Percentiles rank a stretch among this genome's conserved stretches.
These are phyloP conservation scores for Daldinia childiae DNA, from an alignment of 495 filamentous ascomycete species.

Conservation along the genomic window DNA sequence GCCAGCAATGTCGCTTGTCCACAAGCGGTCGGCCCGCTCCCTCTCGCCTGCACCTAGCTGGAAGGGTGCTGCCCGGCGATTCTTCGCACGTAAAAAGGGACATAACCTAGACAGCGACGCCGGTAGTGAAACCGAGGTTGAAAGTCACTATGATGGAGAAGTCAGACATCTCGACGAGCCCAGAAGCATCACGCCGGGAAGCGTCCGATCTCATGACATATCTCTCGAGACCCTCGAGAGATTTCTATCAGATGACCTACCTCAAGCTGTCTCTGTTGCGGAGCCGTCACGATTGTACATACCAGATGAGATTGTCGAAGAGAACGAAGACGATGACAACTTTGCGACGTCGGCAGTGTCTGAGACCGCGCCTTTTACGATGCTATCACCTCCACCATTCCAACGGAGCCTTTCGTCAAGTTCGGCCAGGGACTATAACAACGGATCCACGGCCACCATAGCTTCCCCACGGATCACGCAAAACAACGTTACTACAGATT, in stretches of 20 bases:
- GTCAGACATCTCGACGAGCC: constrained; percentile 35
- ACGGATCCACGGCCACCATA: constrained; percentile 22
- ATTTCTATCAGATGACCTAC: constrained; percentile 53
- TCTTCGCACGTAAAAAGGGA: constrained; percentile 52
- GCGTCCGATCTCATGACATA: constrained; percentile 56
- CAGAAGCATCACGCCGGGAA: constrained; percentile 49
- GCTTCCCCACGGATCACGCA: constrained; percentile 8
- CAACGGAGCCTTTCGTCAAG: constrained; percentile 50
- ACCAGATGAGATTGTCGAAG: constrained; percentile 63
- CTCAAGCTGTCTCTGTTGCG: constrained; percentile 40
- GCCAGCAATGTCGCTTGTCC: constrained; percentile 57
- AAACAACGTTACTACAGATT: background rate
- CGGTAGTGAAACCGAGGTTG: constrained; percentile 40
- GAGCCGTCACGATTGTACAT: constrained; percentile 45
- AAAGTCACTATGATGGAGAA: constrained; percentile 32
- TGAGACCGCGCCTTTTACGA: constrained; percentile 53
- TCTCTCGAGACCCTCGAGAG: constrained; percentile 59
- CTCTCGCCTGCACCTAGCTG: constrained; percentile 58
- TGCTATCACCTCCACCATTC: constrained; percentile 60
- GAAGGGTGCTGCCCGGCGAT: constrained; percentile 53
- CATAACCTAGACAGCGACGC: constrained; percentile 26
- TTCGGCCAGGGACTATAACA: constrained; percentile 21
- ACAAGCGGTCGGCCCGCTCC: constrained; percentile 58
- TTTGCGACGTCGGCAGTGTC: constrained; percentile 61
- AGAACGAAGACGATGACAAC: constrained; percentile 64